Percentiles rank a stretch among this genome's conserved stretches.
Evolutionary conservation across 495 filamentous ascomycete species (phyloP).

Genomic region (Extremus antarcticus): DNA sequence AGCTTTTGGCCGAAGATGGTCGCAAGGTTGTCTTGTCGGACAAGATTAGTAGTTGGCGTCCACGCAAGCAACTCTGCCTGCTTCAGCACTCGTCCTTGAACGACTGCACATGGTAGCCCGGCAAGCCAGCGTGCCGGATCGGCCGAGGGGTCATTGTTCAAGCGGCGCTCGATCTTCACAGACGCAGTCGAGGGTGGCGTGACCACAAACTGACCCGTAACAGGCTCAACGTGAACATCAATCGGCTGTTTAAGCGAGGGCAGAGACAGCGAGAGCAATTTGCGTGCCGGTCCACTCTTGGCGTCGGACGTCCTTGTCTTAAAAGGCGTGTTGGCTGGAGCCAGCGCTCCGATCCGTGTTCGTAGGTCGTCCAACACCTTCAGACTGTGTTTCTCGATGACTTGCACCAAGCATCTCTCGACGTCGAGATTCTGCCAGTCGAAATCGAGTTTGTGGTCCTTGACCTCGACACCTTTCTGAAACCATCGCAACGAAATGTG

Average conservation of each 20-base stretch:
- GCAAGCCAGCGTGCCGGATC: constrained; percentile 14
- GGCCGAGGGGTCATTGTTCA: constrained; percentile 19
- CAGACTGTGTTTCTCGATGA: constrained; percentile 64
- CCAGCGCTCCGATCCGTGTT: constrained; percentile 41
- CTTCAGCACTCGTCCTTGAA: constrained; percentile 20
- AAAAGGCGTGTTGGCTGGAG: constrained; percentile 37
- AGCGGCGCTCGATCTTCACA: constrained; percentile 10
- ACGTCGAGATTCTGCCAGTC: constrained; percentile 57
- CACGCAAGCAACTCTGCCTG: constrained; percentile 25
- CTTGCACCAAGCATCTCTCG: constrained; percentile 57
- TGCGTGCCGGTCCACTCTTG: constrained; percentile 40
- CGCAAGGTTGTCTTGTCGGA: constrained; percentile 18
- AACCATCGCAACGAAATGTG: constrained; percentile 70
- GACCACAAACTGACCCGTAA: constrained; percentile 17
- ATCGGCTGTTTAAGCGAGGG: constrained; percentile 5
- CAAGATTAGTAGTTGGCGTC: constrained; percentile 9
- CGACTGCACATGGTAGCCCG: constrained; percentile 12
- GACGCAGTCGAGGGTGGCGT: constrained; percentile 9
- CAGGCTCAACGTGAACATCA: constrained; percentile 14
- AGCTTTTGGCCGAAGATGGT: constrained; percentile 22
- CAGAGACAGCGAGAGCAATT: constrained; percentile 6
- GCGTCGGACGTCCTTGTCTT: constrained; percentile 45
- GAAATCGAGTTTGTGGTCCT: constrained; percentile 51
- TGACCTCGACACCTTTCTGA: constrained; percentile 62
- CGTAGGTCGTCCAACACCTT: constrained; percentile 53